Evolutionary conservation across 148 eudicot species (phyloP).

Genomic region (Fagopyrum tataricum): DNA sequence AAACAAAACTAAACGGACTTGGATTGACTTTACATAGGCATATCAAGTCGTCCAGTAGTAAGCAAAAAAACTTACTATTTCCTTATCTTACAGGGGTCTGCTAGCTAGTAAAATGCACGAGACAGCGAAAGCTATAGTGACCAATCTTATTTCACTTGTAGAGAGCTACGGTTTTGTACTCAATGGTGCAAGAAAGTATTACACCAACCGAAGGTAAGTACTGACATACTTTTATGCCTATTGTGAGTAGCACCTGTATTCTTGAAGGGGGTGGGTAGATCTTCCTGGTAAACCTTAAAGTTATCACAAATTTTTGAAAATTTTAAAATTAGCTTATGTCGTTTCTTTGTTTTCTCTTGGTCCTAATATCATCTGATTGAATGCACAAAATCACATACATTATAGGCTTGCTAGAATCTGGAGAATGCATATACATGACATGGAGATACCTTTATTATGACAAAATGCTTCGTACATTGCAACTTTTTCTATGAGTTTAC

Average conservation of each 20-base stretch:
- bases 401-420: not conserved
- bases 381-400: not conserved
- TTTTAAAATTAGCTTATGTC: not conserved
- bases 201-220: slow-evolving; percentile 76
- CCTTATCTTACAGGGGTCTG: slow-evolving; percentile 62
- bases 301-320: not conserved
- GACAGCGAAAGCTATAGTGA: slow-evolving; percentile 85
- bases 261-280: not conserved
- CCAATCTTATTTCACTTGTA: slow-evolving; percentile 69
- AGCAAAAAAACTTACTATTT: not conserved
- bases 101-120: slow-evolving; percentile 78
- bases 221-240: not conserved
- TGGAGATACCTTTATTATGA: not conserved
- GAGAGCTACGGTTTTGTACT: slow-evolving; percentile 71
- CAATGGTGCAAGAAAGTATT: slow-evolving; percentile 90
- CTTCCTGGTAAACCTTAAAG: not conserved
- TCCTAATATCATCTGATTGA: not conserved
- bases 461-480: not conserved
- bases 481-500: not conserved
- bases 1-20: not conserved
- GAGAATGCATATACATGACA: not conserved
- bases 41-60: not conserved
- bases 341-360: not conserved
- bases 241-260: not conserved
- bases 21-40: not conserved